phyloP scores from a whole-genome alignment of 805 yeast species.

The Ogataea polymorpha region DNA sequence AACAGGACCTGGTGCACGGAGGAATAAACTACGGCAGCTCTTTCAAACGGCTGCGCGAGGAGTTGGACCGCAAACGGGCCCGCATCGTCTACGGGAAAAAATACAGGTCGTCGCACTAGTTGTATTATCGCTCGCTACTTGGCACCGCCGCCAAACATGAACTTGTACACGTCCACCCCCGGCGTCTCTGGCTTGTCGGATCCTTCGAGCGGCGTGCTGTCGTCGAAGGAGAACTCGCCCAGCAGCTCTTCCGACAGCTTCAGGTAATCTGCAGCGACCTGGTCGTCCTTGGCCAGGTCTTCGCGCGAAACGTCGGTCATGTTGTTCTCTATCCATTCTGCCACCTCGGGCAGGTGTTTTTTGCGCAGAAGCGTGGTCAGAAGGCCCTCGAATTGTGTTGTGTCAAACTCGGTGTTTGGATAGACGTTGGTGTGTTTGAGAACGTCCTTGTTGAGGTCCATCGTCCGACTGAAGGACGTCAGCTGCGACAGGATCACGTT shows the following conservation, averaged over 20 bases:
- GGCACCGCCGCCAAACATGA: slow-evolving; percentile 42
- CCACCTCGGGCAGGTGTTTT: slow-evolving; percentile 87
- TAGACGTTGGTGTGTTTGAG: slow-evolving; percentile 70
- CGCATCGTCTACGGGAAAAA: slow-evolving; percentile 1
- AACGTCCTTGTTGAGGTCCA: slow-evolving; percentile 57
- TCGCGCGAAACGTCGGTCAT: slow-evolving; percentile 23
- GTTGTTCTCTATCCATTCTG: slow-evolving; percentile 63
- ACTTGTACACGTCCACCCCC: slow-evolving; percentile 40
- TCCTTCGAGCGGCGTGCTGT: slow-evolving; percentile 53
- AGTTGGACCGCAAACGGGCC: slow-evolving; percentile 6
- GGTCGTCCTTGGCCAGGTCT: slow-evolving; percentile 46
- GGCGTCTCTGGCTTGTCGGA: slow-evolving; percentile 16
- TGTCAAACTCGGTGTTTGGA: slow-evolving; percentile 83
- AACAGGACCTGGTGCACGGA: slow-evolving; percentile 39
- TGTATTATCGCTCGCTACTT: neutral
- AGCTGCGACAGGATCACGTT: slow-evolving; percentile 81
- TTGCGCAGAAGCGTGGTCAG: slow-evolving; percentile 82
- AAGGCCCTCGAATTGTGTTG: slow-evolving; percentile 77
- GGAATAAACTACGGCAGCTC: slow-evolving; percentile 38
- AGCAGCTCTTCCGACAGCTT: slow-evolving; percentile 49
- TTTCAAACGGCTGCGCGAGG: slow-evolving; percentile 39
- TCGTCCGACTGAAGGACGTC: slow-evolving; percentile 66
- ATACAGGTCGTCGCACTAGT: neutral
- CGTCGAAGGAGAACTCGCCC: slow-evolving; percentile 54
- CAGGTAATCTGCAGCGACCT: slow-evolving; percentile 67